Conservation (phyloP, 768 basidiomycete genomes). For the Rubroboletus pulcherrimus region DNA sequence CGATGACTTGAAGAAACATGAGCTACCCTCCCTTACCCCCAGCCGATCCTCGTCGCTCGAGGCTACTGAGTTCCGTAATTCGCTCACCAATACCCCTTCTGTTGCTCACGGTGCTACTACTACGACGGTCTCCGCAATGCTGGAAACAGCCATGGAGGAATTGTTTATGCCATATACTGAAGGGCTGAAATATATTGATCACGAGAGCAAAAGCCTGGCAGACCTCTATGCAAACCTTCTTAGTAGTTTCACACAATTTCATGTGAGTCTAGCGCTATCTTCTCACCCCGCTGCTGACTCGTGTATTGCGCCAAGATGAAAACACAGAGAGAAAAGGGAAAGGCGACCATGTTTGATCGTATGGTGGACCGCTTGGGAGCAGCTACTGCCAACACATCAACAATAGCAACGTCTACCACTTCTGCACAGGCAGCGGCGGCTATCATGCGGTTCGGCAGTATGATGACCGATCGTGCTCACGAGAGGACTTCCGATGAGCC, state of each 20-base stretch:
- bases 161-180: slow-evolving; percentile 93
- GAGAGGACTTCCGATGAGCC: slow-evolving; percentile 65
- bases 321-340: slow-evolving; percentile 55
- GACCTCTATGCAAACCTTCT: slow-evolving; percentile 75
- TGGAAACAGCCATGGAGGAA: slow-evolving; percentile 96
- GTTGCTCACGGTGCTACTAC: slow-evolving; percentile 41
- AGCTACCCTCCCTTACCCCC: slow-evolving; percentile 65
- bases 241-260: slow-evolving; percentile 77
- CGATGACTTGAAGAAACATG: slow-evolving; percentile 89
- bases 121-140: slow-evolving; percentile 67
- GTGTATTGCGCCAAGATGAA: slow-evolving; percentile 41
- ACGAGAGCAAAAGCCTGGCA: slow-evolving; percentile 79
- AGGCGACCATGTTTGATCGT: slow-evolving; percentile 81
- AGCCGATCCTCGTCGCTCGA: slow-evolving; percentile 58
- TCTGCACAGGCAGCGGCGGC: slow-evolving; percentile 86
- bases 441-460: slow-evolving; percentile 86
- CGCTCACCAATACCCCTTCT: slow-evolving; percentile 41
- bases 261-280: slow-evolving; percentile 47
- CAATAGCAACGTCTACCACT: slow-evolving; percentile 57
- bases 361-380: slow-evolving; percentile 84
- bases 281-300: slow-evolving; percentile 3
- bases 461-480: slow-evolving; percentile 48
- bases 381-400: slow-evolving; percentile 62
- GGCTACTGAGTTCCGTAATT: slow-evolving; percentile 55
- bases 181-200: slow-evolving; percentile 86